Conservation (phyloP, 345 rosid genomes). For the Syzygium oleosum region DNA sequence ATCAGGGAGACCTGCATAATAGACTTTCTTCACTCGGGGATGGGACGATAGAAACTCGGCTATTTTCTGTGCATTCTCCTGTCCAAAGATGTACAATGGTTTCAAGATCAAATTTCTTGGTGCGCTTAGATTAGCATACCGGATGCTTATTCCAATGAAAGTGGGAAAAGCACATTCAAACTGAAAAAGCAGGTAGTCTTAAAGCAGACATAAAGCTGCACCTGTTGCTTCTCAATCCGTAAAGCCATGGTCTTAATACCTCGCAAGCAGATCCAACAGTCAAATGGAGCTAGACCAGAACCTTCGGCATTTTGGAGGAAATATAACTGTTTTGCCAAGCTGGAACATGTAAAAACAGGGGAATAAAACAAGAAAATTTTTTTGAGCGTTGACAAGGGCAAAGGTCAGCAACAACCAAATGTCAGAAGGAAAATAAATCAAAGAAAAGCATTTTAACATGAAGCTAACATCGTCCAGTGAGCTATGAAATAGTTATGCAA, state of each 20-base stretch:
- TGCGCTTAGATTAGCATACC: neutral
- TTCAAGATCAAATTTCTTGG: neutral
- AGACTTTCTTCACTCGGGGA: constrained; percentile 77
- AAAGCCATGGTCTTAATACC: constrained; percentile 93
- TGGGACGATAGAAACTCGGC: constrained; percentile 77
- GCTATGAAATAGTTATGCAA: neutral
- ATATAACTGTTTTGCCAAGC: constrained; percentile 75
- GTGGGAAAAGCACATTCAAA: neutral
- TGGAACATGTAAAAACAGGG: constrained; percentile 5
- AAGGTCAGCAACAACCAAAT: neutral
- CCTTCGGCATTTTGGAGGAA: constrained; percentile 97
- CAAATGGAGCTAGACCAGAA: constrained; percentile 92
- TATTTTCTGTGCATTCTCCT: constrained; percentile 88
- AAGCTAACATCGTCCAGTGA: neutral
- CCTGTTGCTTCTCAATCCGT: constrained; percentile 96
- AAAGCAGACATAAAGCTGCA: constrained; percentile 8
- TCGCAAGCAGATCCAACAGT: constrained; percentile 91
- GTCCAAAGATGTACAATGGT: neutral
- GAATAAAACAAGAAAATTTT: neutral
- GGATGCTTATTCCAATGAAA: neutral
- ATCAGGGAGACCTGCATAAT: constrained; percentile 76
- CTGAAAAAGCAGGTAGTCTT: neutral
- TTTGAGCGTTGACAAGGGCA: neutral
- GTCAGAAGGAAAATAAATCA: neutral
- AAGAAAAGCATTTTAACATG: neutral